Conservation (phyloP, 2,329 filamentous ascomycete genomes). For the Diplocarpon rosae region DNA sequence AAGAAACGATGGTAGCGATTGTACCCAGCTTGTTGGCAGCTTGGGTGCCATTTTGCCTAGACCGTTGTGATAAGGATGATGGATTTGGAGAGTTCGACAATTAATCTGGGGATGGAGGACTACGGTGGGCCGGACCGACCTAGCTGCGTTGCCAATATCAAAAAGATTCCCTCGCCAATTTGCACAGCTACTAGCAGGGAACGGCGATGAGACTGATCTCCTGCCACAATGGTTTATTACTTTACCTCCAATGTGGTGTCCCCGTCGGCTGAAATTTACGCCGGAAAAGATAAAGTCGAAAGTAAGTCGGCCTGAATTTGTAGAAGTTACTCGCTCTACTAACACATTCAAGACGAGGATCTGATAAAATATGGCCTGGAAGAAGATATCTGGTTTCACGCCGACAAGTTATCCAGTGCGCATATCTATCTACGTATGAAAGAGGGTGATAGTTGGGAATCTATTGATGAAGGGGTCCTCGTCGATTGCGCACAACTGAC, state of each 20-base stretch:
- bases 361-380: slow-evolving; percentile 91
- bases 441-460: slow-evolving; percentile 73
- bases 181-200: slow-evolving; percentile 11
- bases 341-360: slow-evolving; percentile 64
- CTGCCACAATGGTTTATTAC: slow-evolving; percentile 74
- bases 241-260: slow-evolving; percentile 78
- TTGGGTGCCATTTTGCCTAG: slow-evolving; percentile 27
- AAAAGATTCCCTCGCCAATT: slow-evolving; percentile 7
- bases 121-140: slow-evolving; percentile 20
- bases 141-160: slow-evolving; percentile 23
- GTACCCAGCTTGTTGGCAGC: slow-evolving; percentile 26
- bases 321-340: neutral
- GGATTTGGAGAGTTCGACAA: neutral
- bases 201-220: slow-evolving; percentile 4
- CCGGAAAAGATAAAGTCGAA: slow-evolving; percentile 98
- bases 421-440: slow-evolving; percentile 87
- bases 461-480: slow-evolving; percentile 62
- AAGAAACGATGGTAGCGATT: slow-evolving; percentile 24
- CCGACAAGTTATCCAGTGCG: slow-evolving; percentile 90
- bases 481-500: slow-evolving; percentile 92
- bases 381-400: slow-evolving; percentile 98
- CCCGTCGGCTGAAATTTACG: slow-evolving; percentile 81
- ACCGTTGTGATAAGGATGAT: slow-evolving; percentile 6
- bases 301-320: slow-evolving; percentile 42
- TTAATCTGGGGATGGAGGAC: slow-evolving; percentile 10